Base-by-base conservation (phyloP, 345 rosid genomes). In the sweet orange (Citrus sinensis) region DNA sequence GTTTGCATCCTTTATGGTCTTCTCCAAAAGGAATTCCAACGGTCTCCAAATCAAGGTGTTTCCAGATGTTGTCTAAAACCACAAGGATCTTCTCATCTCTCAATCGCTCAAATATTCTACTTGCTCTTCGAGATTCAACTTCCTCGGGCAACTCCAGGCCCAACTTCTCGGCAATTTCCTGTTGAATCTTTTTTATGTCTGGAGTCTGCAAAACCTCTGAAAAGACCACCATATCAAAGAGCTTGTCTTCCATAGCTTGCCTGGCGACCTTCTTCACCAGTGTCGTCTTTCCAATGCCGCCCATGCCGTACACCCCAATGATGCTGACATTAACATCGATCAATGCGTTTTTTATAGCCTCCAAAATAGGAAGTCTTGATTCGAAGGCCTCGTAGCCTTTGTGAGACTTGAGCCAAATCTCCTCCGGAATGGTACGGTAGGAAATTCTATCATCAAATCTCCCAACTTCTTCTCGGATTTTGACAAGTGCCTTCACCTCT, bases 221-320 rank as follows among this genome's bases (percentile, higher is more conserved):
- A 30, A 77, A 68, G 1, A 49, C 63, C 37, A 63, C 67, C 6
- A 27, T 19, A 30, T 63, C 67, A 6, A 1, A 29, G 0, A 29
- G 37, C 20, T 63, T 6, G 17, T 30, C 34, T 25, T 37, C 40
- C 0, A 6, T 37, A 0, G 40, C 40, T 27, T 2, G 67, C 30
- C 51, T 59, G 0, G 65, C 66, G 11, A 59, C 2, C 40, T 59
- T 16, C 30, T 69, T 78, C 42, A 42, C 64, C 17, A 82, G 56
- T n/a, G 71, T 82, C 4, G 64, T 77, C 62, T 81, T 81, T 20
- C 83, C 83, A 22, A 81, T 19, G 22, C 80, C 80, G 3, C 71
- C 20, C 25, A 17, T 14, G 5, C 83, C 83, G 20, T 65, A 1
- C 2, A 81, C 27, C 14, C 80, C 80, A 72, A 81, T 42, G 14